Conservation (phyloP, 768 basidiomycete genomes). For the Serendipita sp. region DNA sequence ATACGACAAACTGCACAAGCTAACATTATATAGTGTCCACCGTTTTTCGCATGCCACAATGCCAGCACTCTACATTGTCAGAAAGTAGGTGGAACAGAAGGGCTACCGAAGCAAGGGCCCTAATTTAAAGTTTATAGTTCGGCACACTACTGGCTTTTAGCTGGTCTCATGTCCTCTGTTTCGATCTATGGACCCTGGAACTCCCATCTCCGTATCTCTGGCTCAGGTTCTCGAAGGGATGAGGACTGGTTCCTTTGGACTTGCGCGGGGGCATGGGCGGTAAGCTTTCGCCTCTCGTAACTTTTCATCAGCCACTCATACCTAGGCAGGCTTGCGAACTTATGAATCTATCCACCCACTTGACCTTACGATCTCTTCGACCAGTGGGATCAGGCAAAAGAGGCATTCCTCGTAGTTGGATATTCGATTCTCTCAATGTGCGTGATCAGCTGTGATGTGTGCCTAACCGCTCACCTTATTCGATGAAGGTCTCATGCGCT, state of each 20-base stretch:
- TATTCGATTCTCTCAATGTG: conserved; percentile 43
- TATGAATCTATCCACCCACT: conserved; percentile 70
- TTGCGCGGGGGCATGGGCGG: conserved; percentile 55
- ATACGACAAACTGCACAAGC: not conserved
- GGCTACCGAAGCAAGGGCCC: not conserved
- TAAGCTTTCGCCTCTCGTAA: conserved; percentile 26
- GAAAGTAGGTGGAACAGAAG: conserved; percentile 44
- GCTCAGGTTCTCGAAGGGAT: conserved; percentile 54
- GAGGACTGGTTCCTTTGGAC: conserved; percentile 51
- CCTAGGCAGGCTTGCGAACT: conserved; percentile 54
- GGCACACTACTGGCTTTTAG: conserved; percentile 72
- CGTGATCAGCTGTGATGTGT: not conserved
- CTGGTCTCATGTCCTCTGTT: conserved; percentile 25
- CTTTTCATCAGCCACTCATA: not conserved
- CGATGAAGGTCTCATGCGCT: conserved; percentile 47
- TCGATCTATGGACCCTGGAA: not conserved
- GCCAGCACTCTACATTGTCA: conserved; percentile 72
- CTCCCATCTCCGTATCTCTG: conserved; percentile 25
- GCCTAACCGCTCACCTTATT: not conserved
- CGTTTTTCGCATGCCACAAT: conserved; percentile 92
- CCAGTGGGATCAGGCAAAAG: conserved; percentile 63
- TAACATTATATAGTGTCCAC: conserved; percentile 46
- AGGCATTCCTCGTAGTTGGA: conserved; percentile 83
- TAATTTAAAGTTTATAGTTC: conserved; percentile 37
- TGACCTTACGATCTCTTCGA: conserved; percentile 69